Percentiles rank a stretch among this genome's conserved stretches.
Evolutionary conservation across 2,329 filamentous ascomycete genomes (phyloP).

Genomic region (Apiospora aurea): DNA sequence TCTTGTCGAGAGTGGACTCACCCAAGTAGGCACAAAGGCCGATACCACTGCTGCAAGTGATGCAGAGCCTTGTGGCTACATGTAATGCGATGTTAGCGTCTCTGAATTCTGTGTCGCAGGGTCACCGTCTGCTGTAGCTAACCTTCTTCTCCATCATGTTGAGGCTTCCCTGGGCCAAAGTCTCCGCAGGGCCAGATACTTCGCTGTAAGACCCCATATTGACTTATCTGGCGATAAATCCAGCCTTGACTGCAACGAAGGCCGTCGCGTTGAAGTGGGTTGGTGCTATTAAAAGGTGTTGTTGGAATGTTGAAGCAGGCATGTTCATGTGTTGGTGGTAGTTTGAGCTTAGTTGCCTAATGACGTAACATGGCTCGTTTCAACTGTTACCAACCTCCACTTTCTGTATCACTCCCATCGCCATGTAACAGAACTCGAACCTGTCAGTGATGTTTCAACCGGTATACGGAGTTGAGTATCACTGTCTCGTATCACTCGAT

Average conservation of each 20-base stretch:
- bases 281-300: neutral
- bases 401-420: neutral
- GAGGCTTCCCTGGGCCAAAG: neutral
- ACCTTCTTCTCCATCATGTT: constrained; percentile 18
- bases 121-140: neutral
- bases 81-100: neutral
- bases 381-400: neutral
- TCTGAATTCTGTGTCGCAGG: neutral
- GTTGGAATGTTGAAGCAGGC: neutral
- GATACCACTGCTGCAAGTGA: constrained; percentile 39
- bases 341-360: constrained; percentile 9
- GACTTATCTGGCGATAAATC: neutral
- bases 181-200: neutral
- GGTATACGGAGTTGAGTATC: neutral
- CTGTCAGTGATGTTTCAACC: neutral
- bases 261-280: neutral
- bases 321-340: neutral
- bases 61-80: constrained; percentile 38
- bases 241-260: neutral
- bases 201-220: neutral
- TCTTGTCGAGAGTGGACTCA: constrained; percentile 30
- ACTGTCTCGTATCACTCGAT: neutral
- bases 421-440: neutral
- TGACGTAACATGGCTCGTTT: neutral
- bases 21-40: constrained; percentile 41